Conservation (phyloP, 768 basidiomycete species). For the Peribolospora kevripleyi region DNA sequence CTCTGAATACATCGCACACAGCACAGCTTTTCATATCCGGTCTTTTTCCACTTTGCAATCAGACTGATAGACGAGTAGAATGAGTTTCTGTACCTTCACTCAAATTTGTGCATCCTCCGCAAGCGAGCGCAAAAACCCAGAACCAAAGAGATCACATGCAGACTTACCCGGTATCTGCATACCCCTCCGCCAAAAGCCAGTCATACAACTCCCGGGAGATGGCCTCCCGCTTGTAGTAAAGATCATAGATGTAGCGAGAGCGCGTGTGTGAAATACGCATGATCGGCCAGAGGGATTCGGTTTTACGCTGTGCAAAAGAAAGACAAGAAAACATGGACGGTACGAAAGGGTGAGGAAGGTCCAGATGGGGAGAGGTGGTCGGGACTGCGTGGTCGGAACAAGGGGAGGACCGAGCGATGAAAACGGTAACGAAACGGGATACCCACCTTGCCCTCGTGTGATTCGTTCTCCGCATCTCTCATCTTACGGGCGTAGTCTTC, state of each 20-base stretch:
- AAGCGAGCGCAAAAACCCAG: background rate
- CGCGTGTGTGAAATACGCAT: constrained; percentile 95
- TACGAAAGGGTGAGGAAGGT: background rate
- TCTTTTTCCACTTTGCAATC: constrained; percentile 98
- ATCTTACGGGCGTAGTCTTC: constrained; percentile 99
- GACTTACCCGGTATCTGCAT: constrained; percentile 81
- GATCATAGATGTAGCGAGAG: constrained; percentile 78
- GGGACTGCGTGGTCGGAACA: background rate
- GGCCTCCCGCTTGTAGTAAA: constrained; percentile 95
- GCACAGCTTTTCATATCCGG: constrained; percentile 93
- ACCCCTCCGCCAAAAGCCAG: constrained; percentile 91
- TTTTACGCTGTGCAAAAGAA: constrained; percentile 32
- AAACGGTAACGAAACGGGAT: too few species aligned
- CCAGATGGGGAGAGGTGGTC: too few species aligned
- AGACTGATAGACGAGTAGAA: constrained; percentile 29
- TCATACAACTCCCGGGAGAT: constrained; percentile 78
- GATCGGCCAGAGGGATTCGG: constrained; percentile 84
- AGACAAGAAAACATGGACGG: background rate
- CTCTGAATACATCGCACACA: constrained; percentile 93
- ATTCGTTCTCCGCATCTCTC: constrained; percentile 87
- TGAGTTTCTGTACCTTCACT: background rate
- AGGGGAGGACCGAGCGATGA: background rate
- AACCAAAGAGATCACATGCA: background rate
- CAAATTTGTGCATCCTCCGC: background rate
- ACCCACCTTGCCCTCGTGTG: constrained; percentile 64